Conservation (phyloP, 2,329 filamentous ascomycete genomes). For the Fusarium sp. region DNA sequence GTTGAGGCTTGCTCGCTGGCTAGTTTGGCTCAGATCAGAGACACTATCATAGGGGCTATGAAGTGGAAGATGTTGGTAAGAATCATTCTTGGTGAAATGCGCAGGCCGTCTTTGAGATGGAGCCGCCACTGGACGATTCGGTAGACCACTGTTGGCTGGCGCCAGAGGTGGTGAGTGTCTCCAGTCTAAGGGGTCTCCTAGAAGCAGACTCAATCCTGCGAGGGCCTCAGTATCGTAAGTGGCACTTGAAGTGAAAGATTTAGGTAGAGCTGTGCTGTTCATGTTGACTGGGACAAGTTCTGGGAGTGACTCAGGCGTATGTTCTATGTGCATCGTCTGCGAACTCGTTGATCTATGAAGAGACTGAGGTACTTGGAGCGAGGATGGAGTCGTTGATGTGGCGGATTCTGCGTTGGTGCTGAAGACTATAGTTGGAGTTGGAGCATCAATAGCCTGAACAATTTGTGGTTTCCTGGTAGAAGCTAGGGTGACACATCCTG, state of each 20-base stretch:
- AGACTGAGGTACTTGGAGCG: background rate
- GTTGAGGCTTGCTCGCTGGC: background rate
- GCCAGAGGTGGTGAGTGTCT: background rate
- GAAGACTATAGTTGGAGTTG: background rate
- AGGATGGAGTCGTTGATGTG: background rate
- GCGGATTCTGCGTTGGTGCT: background rate
- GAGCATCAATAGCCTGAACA: background rate
- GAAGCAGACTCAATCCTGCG: constrained; percentile 13
- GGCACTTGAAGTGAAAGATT: background rate
- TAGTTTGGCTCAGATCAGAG: background rate
- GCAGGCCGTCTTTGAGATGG: background rate
- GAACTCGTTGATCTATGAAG: background rate
- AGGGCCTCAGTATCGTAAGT: background rate
- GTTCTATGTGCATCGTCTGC: background rate
- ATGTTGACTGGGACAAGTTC: constrained; percentile 23
- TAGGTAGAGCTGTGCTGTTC: background rate
- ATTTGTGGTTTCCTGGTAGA: background rate
- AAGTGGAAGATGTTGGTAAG: background rate
- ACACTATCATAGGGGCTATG: background rate
- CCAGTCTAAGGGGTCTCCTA: constrained; percentile 5
- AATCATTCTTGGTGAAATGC: background rate
- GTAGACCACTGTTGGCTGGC: background rate
- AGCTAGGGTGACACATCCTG: background rate
- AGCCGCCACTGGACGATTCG: background rate
- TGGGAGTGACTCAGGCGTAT: constrained; percentile 1